A percentile compares a stretch with the other conserved stretches of the same genome.
Evolutionary conservation across 108 stramenopile species (phyloP).

Genomic region (Phaeodactylum tricornutum): DNA sequence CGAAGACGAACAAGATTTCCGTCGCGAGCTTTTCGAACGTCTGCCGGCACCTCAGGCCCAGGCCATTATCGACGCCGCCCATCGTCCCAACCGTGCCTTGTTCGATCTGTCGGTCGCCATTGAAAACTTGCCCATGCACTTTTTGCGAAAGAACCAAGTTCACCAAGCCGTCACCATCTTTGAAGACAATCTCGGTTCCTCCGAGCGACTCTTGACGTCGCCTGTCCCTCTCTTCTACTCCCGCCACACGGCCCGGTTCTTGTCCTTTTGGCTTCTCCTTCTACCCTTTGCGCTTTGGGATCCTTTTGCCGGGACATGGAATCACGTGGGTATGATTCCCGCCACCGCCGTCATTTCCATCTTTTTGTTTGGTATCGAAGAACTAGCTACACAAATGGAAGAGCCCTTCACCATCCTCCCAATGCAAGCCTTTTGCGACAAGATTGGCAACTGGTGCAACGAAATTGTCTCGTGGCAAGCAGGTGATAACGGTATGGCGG

Average conservation of each 20-base stretch:
- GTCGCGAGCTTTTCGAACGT: slow-evolving; percentile 29
- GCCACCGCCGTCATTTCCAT: slow-evolving; percentile 31
- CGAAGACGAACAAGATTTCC: slow-evolving; percentile 55
- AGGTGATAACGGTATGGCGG: slow-evolving; percentile 30
- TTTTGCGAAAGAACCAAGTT: slow-evolving; percentile 50
- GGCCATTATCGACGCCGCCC: slow-evolving; percentile 35
- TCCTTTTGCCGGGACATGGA: slow-evolving; percentile 36
- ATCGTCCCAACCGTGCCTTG: slow-evolving; percentile 51
- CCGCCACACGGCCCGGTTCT: slow-evolving; percentile 53
- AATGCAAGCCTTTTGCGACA: slow-evolving; percentile 72
- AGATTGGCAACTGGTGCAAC: slow-evolving; percentile 44
- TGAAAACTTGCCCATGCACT: slow-evolving; percentile 55
- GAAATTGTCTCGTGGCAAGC: slow-evolving; percentile 38
- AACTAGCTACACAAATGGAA: slow-evolving; percentile 58
- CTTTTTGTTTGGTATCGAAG: slow-evolving; percentile 64
- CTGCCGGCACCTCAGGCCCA: slow-evolving; percentile 49
- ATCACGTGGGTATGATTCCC: slow-evolving; percentile 47
- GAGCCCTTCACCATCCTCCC: slow-evolving; percentile 73
- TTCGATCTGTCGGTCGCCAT: slow-evolving; percentile 38
- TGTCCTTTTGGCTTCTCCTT: slow-evolving; percentile 38
- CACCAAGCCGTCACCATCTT: slow-evolving; percentile 41
- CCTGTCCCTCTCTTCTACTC: slow-evolving; percentile 58
- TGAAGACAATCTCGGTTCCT: slow-evolving; percentile 23
- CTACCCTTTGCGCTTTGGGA: slow-evolving; percentile 47
- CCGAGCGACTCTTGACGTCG: slow-evolving; percentile 48